These are phyloP conservation scores for Neonectria faginata DNA, from an alignment of 2,329 filamentous ascomycete species.

Conservation along the genomic window DNA sequence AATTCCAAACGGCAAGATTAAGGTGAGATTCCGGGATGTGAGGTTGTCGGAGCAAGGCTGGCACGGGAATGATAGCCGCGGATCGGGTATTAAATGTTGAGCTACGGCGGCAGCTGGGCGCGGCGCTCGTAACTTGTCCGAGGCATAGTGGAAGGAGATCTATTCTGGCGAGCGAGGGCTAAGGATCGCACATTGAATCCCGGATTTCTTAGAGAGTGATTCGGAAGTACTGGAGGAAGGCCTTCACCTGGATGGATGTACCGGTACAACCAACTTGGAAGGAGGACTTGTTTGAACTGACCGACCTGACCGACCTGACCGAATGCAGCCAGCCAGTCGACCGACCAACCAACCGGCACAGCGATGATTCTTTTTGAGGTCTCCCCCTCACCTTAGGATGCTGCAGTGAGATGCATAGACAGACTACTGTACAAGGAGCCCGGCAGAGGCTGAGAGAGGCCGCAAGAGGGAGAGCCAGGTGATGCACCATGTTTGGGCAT, in stretches of 20 bases:
- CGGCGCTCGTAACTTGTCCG: constrained; percentile 25
- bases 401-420: background rate
- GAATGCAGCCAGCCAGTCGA: background rate
- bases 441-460: background rate
- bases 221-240: constrained; percentile 8
- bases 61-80: constrained; percentile 35
- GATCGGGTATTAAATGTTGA: constrained; percentile 33
- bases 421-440: background rate
- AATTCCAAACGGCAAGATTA: constrained; percentile 6
- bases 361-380: background rate
- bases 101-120: constrained; percentile 8
- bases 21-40: constrained; percentile 31
- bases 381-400: constrained; percentile 3
- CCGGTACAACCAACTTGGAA: constrained; percentile 7
- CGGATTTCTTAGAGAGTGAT: background rate
- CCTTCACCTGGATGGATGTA: constrained; percentile 16
- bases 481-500: constrained; percentile 8
- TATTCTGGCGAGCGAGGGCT: constrained; percentile 10
- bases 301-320: background rate
- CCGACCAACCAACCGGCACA: background rate
- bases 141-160: constrained; percentile 29
- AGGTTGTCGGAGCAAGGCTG: constrained; percentile 19
- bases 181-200: constrained; percentile 10
- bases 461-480: background rate
- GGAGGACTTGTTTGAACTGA: constrained; percentile 1